A percentile compares a stretch with the other conserved stretches of the same genome.
phyloP scores from a whole-genome alignment of 768 basidiomycete genomes.

The Termitomyces sp. region DNA sequence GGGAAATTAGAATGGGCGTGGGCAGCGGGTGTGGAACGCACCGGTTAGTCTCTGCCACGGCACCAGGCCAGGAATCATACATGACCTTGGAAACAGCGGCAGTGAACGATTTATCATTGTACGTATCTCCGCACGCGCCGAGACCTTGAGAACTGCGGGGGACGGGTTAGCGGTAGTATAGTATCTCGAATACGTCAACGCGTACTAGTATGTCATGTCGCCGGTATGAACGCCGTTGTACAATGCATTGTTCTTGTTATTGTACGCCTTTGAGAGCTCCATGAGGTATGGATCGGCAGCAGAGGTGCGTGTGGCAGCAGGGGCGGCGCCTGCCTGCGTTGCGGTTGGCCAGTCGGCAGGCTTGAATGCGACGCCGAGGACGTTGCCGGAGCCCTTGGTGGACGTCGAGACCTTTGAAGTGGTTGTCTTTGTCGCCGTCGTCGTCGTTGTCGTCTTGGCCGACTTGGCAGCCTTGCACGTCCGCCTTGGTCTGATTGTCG shows the following conservation, averaged over 20 bases:
- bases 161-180: no score
- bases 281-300: slow-evolving; percentile 23
- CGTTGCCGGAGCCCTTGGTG: background rate
- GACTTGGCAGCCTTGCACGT: background rate
- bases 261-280: slow-evolving; percentile 24
- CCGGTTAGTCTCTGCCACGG: slow-evolving; percentile 22
- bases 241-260: slow-evolving; percentile 20
- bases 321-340: slow-evolving; percentile 20
- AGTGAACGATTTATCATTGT: slow-evolving; percentile 26
- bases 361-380: slow-evolving; percentile 13
- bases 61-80: slow-evolving; percentile 25
- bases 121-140: slow-evolving; percentile 27
- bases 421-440: background rate
- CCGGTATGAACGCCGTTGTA: slow-evolving; percentile 22
- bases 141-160: slow-evolving; percentile 22
- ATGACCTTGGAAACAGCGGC: slow-evolving; percentile 25
- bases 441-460: background rate
- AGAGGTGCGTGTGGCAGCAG: slow-evolving; percentile 21
- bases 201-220: slow-evolving; percentile 30
- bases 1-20: background rate
- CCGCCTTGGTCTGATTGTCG: background rate
- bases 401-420: no score
- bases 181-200: background rate
- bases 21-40: slow-evolving; percentile 1
- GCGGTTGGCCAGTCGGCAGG: slow-evolving; percentile 22